phyloP scores from a whole-genome alignment of 768 basidiomycete species.

The Russula olivacea region DNA sequence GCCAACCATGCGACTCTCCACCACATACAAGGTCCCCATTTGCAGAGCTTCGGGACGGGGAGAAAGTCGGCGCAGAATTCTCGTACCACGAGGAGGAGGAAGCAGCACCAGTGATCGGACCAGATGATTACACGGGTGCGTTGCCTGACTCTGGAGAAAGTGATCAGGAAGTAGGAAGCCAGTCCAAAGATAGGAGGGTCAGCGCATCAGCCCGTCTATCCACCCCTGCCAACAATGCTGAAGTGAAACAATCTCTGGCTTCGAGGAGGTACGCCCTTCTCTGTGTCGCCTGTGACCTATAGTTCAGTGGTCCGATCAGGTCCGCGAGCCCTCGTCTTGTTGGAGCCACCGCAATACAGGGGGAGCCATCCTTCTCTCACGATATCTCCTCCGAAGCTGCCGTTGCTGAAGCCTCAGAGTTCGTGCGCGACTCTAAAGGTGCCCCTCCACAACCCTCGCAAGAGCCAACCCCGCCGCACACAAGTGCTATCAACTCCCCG shows the following conservation, averaged over 20 bases:
- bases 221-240: background rate
- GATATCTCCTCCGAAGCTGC: background rate
- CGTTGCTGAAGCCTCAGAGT: background rate
- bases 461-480: constrained; percentile 22
- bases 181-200: background rate
- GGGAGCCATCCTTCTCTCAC: background rate
- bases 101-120: background rate
- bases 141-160: background rate
- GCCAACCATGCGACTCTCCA: background rate
- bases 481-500: constrained; percentile 11
- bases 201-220: background rate
- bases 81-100: background rate
- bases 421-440: background rate
- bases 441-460: constrained; percentile 3
- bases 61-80: background rate
- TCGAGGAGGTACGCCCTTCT: constrained; percentile 7
- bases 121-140: constrained; percentile 19
- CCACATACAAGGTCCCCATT: background rate
- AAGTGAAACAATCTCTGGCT: background rate
- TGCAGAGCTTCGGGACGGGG: background rate
- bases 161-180: constrained; percentile 7
- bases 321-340: background rate
- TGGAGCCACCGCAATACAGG: background rate
- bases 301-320: background rate
- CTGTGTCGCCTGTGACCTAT: background rate